These are phyloP conservation scores for Neurospora sp. DNA, from an alignment of 495 filamentous ascomycete genomes.

Conservation along the genomic window DNA sequence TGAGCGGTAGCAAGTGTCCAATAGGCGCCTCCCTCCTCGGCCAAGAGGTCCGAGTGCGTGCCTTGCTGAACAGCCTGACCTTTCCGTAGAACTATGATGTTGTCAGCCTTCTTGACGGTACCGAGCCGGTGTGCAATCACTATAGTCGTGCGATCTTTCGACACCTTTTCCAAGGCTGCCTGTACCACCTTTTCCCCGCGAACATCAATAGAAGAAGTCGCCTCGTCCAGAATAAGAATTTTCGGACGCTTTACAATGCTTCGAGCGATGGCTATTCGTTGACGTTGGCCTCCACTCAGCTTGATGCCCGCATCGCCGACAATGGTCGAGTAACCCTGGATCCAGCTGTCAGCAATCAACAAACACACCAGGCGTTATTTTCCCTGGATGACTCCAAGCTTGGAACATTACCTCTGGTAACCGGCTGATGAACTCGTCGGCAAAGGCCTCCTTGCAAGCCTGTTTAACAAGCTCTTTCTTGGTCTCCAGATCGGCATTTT, in stretches of 20 bases:
- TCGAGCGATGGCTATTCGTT: conserved; percentile 58
- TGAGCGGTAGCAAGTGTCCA: conserved; percentile 43
- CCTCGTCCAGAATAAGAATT: conserved; percentile 79
- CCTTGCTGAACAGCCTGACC: conserved; percentile 60
- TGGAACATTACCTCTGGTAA: conserved; percentile 38
- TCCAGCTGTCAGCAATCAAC: not conserved
- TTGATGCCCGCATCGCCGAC: conserved; percentile 50
- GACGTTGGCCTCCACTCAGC: conserved; percentile 53
- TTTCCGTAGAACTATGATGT: conserved; percentile 48
- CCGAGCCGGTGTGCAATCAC: conserved; percentile 53
- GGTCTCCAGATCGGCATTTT: conserved; percentile 34
- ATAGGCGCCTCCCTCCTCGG: conserved; percentile 45
- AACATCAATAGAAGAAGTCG: conserved; percentile 55
- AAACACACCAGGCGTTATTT: not conserved
- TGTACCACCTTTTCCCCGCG: conserved; percentile 49
- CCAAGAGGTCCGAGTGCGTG: conserved; percentile 55
- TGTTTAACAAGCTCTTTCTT: conserved; percentile 47
- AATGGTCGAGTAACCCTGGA: conserved; percentile 50
- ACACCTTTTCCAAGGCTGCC: conserved; percentile 43
- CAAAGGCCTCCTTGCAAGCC: conserved; percentile 51
- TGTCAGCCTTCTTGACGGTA: conserved; percentile 54
- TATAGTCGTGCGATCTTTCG: conserved; percentile 46
- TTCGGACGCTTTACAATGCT: conserved; percentile 66
- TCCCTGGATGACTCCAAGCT: not conserved
- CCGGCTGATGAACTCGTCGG: conserved; percentile 48